Percentiles rank a stretch among this genome's conserved stretches.
Conservation (phyloP, 352 stramenopile genomes). For the Phytophthora palmivora region DNA sequence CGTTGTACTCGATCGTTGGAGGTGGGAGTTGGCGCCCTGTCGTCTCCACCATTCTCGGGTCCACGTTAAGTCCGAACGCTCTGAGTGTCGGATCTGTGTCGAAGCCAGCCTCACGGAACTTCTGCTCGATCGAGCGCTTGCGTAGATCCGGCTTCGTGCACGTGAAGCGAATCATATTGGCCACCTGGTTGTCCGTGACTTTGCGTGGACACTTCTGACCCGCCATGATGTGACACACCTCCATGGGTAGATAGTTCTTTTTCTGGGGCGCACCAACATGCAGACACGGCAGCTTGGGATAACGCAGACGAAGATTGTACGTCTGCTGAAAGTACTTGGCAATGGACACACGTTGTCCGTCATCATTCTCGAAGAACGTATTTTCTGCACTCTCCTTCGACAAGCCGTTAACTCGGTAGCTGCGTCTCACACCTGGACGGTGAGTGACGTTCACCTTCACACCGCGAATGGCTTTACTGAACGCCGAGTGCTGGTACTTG, state of each 20-base stretch:
- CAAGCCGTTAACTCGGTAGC: constrained; percentile 74
- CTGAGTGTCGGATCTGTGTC: constrained; percentile 52
- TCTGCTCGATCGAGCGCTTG: constrained; percentile 65
- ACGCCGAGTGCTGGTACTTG: constrained; percentile 52
- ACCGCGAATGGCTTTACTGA: constrained; percentile 65
- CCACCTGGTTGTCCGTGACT: constrained; percentile 77
- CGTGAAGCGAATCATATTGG: constrained; percentile 85
- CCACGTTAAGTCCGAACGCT: constrained; percentile 67
- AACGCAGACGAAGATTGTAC: constrained; percentile 65
- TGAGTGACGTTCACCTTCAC: constrained; percentile 77
- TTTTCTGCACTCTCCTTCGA: constrained; percentile 48
- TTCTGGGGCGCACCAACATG: constrained; percentile 79
- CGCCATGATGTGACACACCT: constrained; percentile 76
- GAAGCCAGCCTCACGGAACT: constrained; percentile 68
- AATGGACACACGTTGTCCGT: constrained; percentile 54
- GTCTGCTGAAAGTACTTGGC: constrained; percentile 63
- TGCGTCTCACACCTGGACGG: constrained; percentile 57
- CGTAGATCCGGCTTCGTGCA: constrained; percentile 61
- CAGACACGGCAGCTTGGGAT: constrained; percentile 79
- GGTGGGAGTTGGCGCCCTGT: constrained; percentile 54
- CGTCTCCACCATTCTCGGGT: constrained; percentile 60
- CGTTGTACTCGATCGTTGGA: constrained; percentile 61
- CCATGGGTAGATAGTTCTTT: constrained; percentile 85
- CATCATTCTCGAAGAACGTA: constrained; percentile 71
- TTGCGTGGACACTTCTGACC: constrained; percentile 85